phyloP scores from a whole-genome alignment of 192 early-diverging fungal species.

The Phycomyces blakesleeanus region DNA sequence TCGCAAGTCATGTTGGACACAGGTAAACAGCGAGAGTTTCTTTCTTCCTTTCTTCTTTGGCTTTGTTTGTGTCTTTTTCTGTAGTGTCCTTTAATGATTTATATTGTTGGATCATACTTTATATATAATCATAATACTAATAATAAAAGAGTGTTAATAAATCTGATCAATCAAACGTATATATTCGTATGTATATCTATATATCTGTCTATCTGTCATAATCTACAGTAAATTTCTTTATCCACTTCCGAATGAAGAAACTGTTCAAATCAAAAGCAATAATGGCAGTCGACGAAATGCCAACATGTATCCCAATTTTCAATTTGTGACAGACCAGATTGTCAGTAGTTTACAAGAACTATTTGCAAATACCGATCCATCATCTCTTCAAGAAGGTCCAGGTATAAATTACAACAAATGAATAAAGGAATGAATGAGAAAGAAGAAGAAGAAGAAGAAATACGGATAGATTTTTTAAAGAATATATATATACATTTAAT shows the following conservation, averaged over 20 bases:
- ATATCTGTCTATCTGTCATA: too few relatives aligned
- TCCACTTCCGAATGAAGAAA: constrained; percentile 37
- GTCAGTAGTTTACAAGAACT: constrained; percentile 34
- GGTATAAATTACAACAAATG: too few relatives aligned
- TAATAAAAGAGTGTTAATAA: neutral
- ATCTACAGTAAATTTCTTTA: constrained; percentile 55
- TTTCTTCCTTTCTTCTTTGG: too few relatives aligned
- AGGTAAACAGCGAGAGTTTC: too few relatives aligned
- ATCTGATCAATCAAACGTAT: neutral
- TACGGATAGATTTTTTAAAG: too few relatives aligned
- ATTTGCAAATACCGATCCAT: constrained; percentile 9
- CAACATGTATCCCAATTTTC: constrained; percentile 57
- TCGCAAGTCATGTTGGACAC: constrained; percentile 65
- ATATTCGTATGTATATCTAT: too few relatives aligned
- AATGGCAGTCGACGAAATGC: constrained; percentile 38
- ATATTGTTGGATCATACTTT: too few relatives aligned
- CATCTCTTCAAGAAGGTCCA: constrained; percentile 2
- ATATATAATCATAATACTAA: constrained; percentile 4
- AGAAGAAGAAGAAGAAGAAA: too few relatives aligned
- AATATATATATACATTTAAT: constrained; percentile 6
- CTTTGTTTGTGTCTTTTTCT: too few relatives aligned
- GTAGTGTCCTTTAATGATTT: too few relatives aligned
- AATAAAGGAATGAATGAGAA: too few relatives aligned
- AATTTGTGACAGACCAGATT: constrained; percentile 49
- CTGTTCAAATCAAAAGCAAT: constrained; percentile 20